Base-by-base conservation (phyloP, 371 early-diverging fungal genomes). In the Mortierella sp. region DNA sequence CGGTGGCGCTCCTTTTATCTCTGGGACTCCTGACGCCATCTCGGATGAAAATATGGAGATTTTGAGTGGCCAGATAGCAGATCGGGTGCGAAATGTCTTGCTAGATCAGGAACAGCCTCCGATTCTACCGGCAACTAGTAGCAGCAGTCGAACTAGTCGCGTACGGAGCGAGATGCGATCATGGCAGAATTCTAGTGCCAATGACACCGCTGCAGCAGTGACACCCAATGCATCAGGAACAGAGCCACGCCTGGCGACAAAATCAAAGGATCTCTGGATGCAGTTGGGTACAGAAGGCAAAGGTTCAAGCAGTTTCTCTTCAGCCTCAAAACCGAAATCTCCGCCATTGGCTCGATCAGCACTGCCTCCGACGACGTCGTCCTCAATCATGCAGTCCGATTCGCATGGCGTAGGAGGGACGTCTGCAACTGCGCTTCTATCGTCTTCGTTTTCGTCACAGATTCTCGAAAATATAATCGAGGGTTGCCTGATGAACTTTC, bases 401-500 rank as follows among this genome's bases (percentile, higher is more conserved):
- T 14, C n/a, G n/a, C n/a, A n/a, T n/a, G n/a, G 37, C 14, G 17
- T 47, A 4, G 3, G 30, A 26, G 42, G 9, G 12, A n/a, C 23
- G 49, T 39, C 41, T 32, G 30, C 26, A 9, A 12, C 50, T 6
- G 14, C 49, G 3, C 9, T 23, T 7, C 43, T 21, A 17, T 31
- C 62, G 12, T 24, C 60, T 3, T 63, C 60, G 1, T 79, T 84
- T 64, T 78, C 78, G 26, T 66, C 78, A 23, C 79, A 82, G 56
- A 48, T 88, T 11, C 69, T 90, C 34, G 81, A 84, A 57, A 78
- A 72, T 19, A 82, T 84, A 2, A 67, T 90, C 7, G 83, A 86
- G 12, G 86, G 86, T 14, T 83, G 86, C 43, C 39, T 89, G 62
- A 71, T 73, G 52, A 87, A 86, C 11, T 83, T 86, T 39, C 68